A percentile compares a stretch with the other conserved stretches of the same genome.
These are phyloP conservation scores for Acidiella bohemica DNA, from an alignment of 495 filamentous ascomycete species.

Conservation along the genomic window DNA sequence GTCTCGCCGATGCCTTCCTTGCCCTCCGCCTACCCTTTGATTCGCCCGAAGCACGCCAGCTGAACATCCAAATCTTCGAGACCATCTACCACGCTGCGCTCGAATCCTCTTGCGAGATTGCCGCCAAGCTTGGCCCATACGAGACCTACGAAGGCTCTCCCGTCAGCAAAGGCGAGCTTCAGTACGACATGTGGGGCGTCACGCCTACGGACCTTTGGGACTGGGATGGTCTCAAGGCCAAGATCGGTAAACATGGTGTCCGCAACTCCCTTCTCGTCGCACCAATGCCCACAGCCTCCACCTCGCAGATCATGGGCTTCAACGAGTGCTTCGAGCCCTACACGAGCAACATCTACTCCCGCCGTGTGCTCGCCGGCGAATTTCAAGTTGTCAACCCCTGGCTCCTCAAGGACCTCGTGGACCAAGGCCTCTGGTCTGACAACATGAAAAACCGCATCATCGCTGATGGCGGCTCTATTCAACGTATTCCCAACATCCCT, in stretches of 20 bases:
- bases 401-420: conserved; percentile 94
- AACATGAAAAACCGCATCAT: conserved; percentile 99
- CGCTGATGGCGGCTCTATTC: conserved; percentile 86
- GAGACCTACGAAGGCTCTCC: conserved; percentile 85
- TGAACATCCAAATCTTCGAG: conserved; percentile 98
- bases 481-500: conserved; percentile 92
- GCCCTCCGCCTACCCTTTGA: conserved; percentile 95
- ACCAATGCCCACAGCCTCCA: conserved; percentile 94
- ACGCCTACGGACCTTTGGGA: conserved; percentile 92
- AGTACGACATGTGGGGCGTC: conserved; percentile 98
- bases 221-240: conserved; percentile 75
- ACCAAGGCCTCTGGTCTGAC: conserved; percentile 96
- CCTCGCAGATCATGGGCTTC: conserved; percentile 91
- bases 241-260: conserved; percentile 82
- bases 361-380: conserved; percentile 92
- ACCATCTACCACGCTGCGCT: conserved; percentile 96
- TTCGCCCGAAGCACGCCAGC: conserved; percentile 76
- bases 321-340: conserved; percentile 99
- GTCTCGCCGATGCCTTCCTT: conserved; percentile 96
- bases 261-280: conserved; percentile 91
- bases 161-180: conserved; percentile 86
- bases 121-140: conserved; percentile 71
- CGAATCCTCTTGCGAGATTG: conserved; percentile 74
- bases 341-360: conserved; percentile 98
- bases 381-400: conserved; percentile 99